Conservation (phyloP, 331 rosid genomes). For the Ulmus americana region DNA sequence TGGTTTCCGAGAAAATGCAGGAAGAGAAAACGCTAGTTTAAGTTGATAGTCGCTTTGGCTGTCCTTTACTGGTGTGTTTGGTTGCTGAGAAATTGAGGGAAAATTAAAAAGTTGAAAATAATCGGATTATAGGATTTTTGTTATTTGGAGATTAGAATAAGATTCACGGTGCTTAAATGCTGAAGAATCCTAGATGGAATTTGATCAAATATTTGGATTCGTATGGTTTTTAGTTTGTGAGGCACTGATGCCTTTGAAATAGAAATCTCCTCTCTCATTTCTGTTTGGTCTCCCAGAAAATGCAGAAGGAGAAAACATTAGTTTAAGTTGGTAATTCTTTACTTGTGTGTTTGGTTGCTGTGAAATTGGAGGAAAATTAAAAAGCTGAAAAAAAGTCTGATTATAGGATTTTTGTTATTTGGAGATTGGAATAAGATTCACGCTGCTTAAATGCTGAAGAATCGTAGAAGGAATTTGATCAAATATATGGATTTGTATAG, state of each 20-base stretch:
- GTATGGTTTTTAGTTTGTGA: too few relatives aligned
- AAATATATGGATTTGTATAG: too few relatives aligned
- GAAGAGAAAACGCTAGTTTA: background rate
- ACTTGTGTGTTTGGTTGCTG: background rate
- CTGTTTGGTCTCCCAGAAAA: too few relatives aligned
- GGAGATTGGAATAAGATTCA: background rate
- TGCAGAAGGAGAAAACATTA: too few relatives aligned
- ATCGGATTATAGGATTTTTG: background rate
- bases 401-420: background rate
- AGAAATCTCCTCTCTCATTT: too few relatives aligned
- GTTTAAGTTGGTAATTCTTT: too few relatives aligned
- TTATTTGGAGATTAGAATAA: background rate
- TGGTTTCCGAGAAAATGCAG: constrained; percentile 20
- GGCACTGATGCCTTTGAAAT: too few relatives aligned
- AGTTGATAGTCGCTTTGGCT: background rate
- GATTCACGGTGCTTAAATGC: too few relatives aligned
- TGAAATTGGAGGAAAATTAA: background rate
- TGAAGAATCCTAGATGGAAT: too few relatives aligned
- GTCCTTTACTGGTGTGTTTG: background rate
- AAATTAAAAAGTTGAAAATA: background rate
- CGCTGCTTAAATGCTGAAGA: too few relatives aligned
- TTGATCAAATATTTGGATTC: too few relatives aligned
- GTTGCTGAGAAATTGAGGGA: background rate
- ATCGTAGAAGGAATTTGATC: too few relatives aligned
- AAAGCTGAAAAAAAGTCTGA: background rate